Conservation (phyloP, 805 yeast genomes). For the Yamadazyma sp. region DNA sequence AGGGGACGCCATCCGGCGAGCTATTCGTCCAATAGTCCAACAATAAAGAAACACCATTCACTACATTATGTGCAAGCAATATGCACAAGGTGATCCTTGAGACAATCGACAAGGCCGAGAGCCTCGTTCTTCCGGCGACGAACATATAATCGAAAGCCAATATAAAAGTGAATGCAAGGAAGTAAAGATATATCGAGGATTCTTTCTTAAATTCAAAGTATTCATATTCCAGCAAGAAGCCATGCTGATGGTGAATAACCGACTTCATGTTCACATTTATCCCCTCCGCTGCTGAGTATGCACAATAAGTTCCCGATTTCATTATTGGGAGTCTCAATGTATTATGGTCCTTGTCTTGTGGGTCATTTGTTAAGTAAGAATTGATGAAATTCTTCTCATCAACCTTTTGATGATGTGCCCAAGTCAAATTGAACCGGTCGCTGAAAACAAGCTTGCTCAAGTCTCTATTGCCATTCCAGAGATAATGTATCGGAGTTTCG, state of each 20-base stretch:
- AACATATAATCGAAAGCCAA: background rate
- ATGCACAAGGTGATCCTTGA: background rate
- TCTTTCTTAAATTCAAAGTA: background rate
- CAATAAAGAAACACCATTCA: background rate
- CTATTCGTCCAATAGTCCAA: too few species aligned
- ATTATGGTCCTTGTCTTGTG: background rate
- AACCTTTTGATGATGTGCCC: too few species aligned
- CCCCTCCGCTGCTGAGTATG: background rate
- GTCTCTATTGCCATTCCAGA: too few species aligned
- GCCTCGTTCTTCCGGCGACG: background rate
- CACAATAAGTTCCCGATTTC: background rate
- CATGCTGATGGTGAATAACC: background rate
- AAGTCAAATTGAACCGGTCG: too few species aligned
- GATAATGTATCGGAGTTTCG: too few species aligned
- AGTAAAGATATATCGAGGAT: background rate
- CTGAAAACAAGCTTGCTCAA: too few species aligned
- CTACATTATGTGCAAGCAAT: too few species aligned
- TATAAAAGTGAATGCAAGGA: background rate
- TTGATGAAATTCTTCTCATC: background rate
- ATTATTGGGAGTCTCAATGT: background rate
- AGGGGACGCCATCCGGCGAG: too few species aligned
- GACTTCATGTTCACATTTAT: background rate
- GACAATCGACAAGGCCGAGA: background rate
- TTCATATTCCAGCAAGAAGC: background rate
- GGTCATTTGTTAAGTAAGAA: background rate